Evolutionary conservation across 148 eudicot genomes (phyloP), one percentile per base, ranked within the genome.

Genomic region (Amaranthus cruentus): DNA sequence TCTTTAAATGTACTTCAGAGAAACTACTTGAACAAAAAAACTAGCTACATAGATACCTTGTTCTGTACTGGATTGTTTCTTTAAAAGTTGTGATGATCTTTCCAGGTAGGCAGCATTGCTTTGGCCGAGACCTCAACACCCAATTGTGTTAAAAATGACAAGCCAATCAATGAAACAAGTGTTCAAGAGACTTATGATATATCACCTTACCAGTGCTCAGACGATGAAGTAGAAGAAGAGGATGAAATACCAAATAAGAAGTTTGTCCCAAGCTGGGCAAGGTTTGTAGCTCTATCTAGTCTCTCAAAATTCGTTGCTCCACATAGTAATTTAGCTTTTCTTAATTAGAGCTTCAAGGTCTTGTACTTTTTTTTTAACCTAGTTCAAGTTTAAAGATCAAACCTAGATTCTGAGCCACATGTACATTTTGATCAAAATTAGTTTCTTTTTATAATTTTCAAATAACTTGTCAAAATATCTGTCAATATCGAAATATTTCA

Each of bases 141-240:
- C 52, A 62, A 47, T 46, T 55, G n/a, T 62, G 78, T 59, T 71
- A 69, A 71, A 28, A 74, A 58, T 10, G 78, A 67, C 60, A 47
- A 70, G 49, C 10, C 69, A 64, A 50, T 59, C 18, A 56, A 72
- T 58, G 66, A 74, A 77, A 86, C 78, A 9, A 82, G 55, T 72
- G 74, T 18, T 68, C 91, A 84, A 79, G 85, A 87, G 64, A 88
- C 97, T 48, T 95, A 95, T 76, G 96, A 90, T 42, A 90, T 96
- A 81, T 96, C 99, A 70, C 99, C 99, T 21, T 96, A 96, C 75
- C 93, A 88, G 65, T 85, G 90, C 83, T 88, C 98, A 2, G 98
- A 92, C 77, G 90, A 87, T 71, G 99, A 95, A 79, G 93, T 85
- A 61, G 96, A 94, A 4, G 92, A 89, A 47, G 89, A 85, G 7